Conservation (phyloP, 2,329 filamentous ascomycete genomes). For the Nectriaceae sp. region DNA sequence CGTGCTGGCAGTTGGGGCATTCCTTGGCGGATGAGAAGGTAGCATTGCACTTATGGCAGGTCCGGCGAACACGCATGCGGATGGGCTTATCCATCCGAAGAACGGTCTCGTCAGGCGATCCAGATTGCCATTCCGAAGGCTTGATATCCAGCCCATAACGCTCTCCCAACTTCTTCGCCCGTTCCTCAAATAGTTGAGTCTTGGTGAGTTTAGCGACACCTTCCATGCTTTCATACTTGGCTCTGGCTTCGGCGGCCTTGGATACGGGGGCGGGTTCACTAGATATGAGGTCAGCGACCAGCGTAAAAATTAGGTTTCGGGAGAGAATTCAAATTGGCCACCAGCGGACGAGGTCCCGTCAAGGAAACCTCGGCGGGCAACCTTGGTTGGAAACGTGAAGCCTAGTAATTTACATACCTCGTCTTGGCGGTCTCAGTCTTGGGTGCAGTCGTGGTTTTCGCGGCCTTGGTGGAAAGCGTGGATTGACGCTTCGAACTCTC, state of each 20-base stretch:
- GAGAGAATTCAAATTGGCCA: not conserved
- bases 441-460: conserved; percentile 16
- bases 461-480: conserved; percentile 23
- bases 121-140: conserved; percentile 53
- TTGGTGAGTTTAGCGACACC: conserved; percentile 46
- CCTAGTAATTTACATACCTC: conserved; percentile 22
- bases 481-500: conserved; percentile 31
- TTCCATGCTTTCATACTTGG: conserved; percentile 31
- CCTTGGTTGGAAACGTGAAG: not conserved
- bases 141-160: conserved; percentile 58
- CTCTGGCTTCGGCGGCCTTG: conserved; percentile 27
- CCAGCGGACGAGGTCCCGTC: not conserved
- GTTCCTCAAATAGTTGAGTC: conserved; percentile 55
- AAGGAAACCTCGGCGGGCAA: not conserved
- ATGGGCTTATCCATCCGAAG: conserved; percentile 74
- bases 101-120: conserved; percentile 53
- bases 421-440: conserved; percentile 26
- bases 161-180: conserved; percentile 56
- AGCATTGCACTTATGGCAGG: conserved; percentile 79
- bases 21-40: conserved; percentile 72
- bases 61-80: conserved; percentile 75
- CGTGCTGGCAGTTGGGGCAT: conserved; percentile 77
- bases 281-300: conserved; percentile 8
- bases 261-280: conserved; percentile 21
- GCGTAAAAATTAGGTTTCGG: not conserved